A percentile compares a stretch with the other conserved stretches of the same genome.
phyloP scores from a whole-genome alignment of 177 flowering plant species.

The Vitis hybrid region DNA sequence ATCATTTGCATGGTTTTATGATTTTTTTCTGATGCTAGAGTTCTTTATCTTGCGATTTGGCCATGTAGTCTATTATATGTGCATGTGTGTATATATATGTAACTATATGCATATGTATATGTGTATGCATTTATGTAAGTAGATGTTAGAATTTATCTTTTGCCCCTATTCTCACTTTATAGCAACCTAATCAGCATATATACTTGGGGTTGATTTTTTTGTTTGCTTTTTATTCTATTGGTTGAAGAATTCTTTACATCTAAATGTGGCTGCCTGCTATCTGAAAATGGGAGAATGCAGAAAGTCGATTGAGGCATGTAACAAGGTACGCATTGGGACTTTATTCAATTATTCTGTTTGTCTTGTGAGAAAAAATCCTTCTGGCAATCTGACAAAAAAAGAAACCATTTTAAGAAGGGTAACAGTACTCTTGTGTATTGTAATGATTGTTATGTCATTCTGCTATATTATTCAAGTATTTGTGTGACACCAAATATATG shows the following conservation, averaged over 20 bases:
- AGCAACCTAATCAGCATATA: neutral
- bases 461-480: too few relatives aligned
- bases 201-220: neutral
- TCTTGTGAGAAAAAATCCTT: neutral
- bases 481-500: too few relatives aligned
- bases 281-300: slow-evolving; percentile 89
- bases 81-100: too few relatives aligned
- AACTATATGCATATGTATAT: too few relatives aligned
- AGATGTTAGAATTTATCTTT: too few relatives aligned
- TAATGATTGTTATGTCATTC: too few relatives aligned
- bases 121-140: too few relatives aligned
- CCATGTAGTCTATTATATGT: too few relatives aligned
- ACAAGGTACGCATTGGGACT: slow-evolving; percentile 57
- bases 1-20: neutral
- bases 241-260: slow-evolving; percentile 74
- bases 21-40: neutral
- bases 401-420: too few relatives aligned
- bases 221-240: slow-evolving; percentile 17
- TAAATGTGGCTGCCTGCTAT: slow-evolving; percentile 95
- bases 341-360: neutral
- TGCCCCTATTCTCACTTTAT: neutral
- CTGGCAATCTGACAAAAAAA: too few relatives aligned
- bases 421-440: too few relatives aligned
- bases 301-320: slow-evolving; percentile 89
- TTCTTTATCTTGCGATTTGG: too few relatives aligned